These are phyloP conservation scores for Postia placenta DNA, from an alignment of 768 basidiomycete genomes.

Conservation along the genomic window DNA sequence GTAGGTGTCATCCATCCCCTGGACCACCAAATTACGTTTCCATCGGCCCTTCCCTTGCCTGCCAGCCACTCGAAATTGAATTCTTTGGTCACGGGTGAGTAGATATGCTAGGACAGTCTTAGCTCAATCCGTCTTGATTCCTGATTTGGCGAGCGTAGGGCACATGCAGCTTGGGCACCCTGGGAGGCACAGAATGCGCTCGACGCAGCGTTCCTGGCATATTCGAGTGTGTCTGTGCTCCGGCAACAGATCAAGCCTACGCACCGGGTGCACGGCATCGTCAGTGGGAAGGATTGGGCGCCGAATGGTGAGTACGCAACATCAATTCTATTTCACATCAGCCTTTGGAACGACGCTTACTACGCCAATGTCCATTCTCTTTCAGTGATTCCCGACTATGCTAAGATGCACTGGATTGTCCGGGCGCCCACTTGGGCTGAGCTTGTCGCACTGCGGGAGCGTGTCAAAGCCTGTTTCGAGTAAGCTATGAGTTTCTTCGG, in stretches of 20 bases:
- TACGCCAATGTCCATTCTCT: neutral
- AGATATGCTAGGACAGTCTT: neutral
- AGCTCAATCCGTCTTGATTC: neutral
- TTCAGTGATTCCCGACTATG: conserved; percentile 79
- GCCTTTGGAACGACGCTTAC: neutral
- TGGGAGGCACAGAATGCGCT: conserved; percentile 87
- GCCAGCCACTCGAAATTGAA: conserved; percentile 62
- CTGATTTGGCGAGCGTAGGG: conserved; percentile 31
- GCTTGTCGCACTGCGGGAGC: conserved; percentile 44
- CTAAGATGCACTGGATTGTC: conserved; percentile 66
- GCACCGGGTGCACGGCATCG: conserved; percentile 72
- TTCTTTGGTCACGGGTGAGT: conserved; percentile 70
- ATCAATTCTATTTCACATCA: neutral
- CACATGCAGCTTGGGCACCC: conserved; percentile 75
- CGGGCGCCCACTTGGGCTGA: conserved; percentile 62
- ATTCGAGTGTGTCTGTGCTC: conserved; percentile 70
- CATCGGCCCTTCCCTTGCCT: conserved; percentile 51
- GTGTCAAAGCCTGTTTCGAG: conserved; percentile 69
- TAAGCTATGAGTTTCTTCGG: too few relatives aligned
- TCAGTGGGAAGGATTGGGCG: conserved; percentile 62
- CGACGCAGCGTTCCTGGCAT: conserved; percentile 84
- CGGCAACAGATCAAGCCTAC: conserved; percentile 86
- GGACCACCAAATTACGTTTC: conserved; percentile 47
- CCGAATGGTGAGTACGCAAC: conserved; percentile 52
- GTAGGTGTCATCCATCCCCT: conserved; percentile 68